Base-by-base conservation (phyloP, 2,329 filamentous ascomycete species). In the Ophiostoma ulmi region DNA sequence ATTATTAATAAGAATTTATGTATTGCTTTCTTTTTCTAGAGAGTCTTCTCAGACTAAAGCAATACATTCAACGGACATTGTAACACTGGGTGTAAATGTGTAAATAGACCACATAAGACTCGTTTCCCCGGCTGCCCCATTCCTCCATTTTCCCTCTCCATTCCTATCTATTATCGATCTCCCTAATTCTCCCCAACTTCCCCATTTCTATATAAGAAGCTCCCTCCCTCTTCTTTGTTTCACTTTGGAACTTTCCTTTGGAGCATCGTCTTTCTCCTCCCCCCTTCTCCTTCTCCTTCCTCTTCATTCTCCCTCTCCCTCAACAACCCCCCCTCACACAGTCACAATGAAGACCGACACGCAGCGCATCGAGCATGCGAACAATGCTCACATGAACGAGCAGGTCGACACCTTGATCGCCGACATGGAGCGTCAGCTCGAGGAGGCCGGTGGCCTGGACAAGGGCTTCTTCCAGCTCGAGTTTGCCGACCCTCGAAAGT, bases 401-500 rank as follows among this genome's bases (percentile, higher is more conserved):
- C 68, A 73, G 55, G 70, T 73, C 67, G 61, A 72, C 35, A 69
- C 67, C 17, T 38, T 72, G 41, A 73, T 72, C 14, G 72, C 67
- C 14, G 72, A 73, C 36, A 72, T 73, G 72, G 72, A 73, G 69
- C 66, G 31, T 1, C 68, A 67, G 26, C 70, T 72, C n/a, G 61
- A 61, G 3, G 69, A 69, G 36, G 67, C 71, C 7, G 71, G 71
- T 5, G 71, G 71, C 1, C 67, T 71, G 11, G 69, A 72, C 26
- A 69, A 8, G 38, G 71, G 71, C 31, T 69, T 82, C 22, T 76
- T 77, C 44, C 76, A 82, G 68, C 74, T 83, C 2, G 81, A 83
- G 69, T 78, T 83, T 10, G 75, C 77, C 0, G 82, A 82, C 6
- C 76, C 77, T 4, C 68, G 64, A 8, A 79, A 87, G 75, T 92